Conservation (phyloP, 2,329 filamentous ascomycete genomes). For the Pestalotiopsis fici region DNA sequence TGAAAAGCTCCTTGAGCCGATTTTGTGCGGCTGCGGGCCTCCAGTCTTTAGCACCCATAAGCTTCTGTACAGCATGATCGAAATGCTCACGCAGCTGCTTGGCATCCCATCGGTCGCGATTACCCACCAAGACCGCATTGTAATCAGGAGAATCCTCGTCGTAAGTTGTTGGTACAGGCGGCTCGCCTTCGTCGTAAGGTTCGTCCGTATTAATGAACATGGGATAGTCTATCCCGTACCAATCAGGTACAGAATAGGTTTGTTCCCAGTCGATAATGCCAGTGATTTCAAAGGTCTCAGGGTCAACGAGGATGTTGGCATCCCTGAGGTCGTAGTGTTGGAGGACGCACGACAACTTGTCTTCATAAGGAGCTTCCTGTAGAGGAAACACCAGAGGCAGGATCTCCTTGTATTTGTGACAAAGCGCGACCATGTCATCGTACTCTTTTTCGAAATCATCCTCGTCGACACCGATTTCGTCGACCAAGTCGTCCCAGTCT, state of each 20-base stretch:
- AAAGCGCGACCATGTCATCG: not conserved
- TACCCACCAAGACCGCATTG: not conserved
- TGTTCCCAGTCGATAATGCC: slow-evolving; percentile 9
- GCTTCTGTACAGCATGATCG: not conserved
- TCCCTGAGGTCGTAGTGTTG: not conserved
- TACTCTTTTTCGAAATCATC: not conserved
- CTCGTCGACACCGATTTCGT: not conserved
- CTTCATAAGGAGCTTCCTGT: not conserved
- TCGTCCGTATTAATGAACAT: not conserved
- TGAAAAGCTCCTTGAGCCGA: not conserved
- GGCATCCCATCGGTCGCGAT: slow-evolving; percentile 3
- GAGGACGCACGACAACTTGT: not conserved
- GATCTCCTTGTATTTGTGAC: not conserved
- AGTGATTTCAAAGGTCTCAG: not conserved
- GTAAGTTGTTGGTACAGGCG: not conserved
- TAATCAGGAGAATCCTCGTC: slow-evolving; percentile 1
- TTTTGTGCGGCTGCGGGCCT: not conserved
- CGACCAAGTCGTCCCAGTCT: not conserved
- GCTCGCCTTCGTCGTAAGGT: not conserved
- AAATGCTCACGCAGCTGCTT: not conserved
- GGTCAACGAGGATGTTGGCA: slow-evolving; percentile 1
- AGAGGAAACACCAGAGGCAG: not conserved
- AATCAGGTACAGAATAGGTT: not conserved
- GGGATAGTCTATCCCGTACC: slow-evolving; percentile 1
- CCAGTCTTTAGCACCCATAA: not conserved